These are phyloP conservation scores for Rhododendron mucronatum DNA, from an alignment of 148 eudicot species.

Conservation along the genomic window DNA sequence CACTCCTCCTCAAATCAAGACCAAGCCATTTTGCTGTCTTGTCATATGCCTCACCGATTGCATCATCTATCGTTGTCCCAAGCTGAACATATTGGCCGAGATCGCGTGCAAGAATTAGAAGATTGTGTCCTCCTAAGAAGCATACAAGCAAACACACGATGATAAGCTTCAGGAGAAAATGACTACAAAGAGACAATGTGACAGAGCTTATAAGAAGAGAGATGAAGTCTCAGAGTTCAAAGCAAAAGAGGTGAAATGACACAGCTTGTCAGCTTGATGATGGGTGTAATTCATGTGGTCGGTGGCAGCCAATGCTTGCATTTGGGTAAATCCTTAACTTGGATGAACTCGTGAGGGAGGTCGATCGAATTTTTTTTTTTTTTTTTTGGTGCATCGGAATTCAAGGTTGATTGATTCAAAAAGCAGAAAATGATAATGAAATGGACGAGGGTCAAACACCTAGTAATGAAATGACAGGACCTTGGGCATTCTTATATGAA, in stretches of 20 bases:
- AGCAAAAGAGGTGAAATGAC: neutral
- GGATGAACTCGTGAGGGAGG: neutral
- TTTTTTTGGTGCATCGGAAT: neutral
- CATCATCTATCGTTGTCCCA: conserved; percentile 94
- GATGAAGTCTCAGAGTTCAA: neutral
- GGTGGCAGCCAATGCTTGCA: neutral
- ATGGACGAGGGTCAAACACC: neutral
- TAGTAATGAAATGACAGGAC: neutral
- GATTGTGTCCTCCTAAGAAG: conserved; percentile 87
- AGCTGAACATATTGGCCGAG: conserved; percentile 91
- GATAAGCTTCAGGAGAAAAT: neutral
- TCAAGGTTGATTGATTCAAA: neutral
- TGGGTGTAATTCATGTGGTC: neutral
- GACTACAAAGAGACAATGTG: neutral
- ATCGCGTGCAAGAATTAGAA: conserved; percentile 80
- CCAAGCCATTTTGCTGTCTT: conserved; percentile 99
- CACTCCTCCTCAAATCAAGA: conserved; percentile 89
- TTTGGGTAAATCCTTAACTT: neutral
- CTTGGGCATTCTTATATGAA: neutral
- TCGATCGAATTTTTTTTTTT: too few species aligned
- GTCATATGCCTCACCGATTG: conserved; percentile 99
- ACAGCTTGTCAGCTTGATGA: neutral
- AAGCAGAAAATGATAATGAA: neutral
- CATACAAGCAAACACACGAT: neutral
- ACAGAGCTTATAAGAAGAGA: neutral